Evolutionary conservation across 805 yeast species (phyloP), one percentile per base, ranked within the genome.

Genomic region (Myxozyma kluyveri): DNA sequence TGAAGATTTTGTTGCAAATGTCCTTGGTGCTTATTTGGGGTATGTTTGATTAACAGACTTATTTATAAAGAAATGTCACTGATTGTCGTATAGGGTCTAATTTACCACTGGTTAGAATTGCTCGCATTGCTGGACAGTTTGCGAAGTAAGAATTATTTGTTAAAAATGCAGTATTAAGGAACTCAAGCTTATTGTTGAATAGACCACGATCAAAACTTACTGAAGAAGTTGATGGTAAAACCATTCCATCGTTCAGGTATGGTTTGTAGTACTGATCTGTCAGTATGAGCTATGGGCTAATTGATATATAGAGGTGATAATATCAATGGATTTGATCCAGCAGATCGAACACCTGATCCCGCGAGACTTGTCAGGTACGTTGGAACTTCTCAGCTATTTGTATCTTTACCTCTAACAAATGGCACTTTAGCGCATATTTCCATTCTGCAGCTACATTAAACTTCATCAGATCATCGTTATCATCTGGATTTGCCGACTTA

Each of bases 381-480:
- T 10, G 26, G n/a, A 12, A 17, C 6, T 6, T 18, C n/a, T n/a
- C 18, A 5, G 10, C 31, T 14, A 33, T n/a, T 14, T 14, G 10
- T 24, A 21, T 10, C 19, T 24, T 17, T 21, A 4, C 23, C 18
- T 3, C 2, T 31, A 6, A 9, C 19, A 7, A n/a, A 21, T 41
- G 4, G 27, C 37, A 24, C 7, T 4, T 17, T 14, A 67, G 66
- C 40, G 70, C 76, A 14, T 72, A 72, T 58, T 73, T 72, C 62
- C 76, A 72, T 56, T 73, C 76, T 2, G 73, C 76, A 10, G 75
- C 76, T 4, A 72, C 76, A 3, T 59, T 72, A 51, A 72, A 72
- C 60, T 72, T 64, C 60, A 70, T 72, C 41, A 54, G 76, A 24
- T 49, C 67, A 9, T 56, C 67, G 2, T 61, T 72, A 18, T 58